A percentile compares a stretch with the other conserved stretches of the same genome.
Evolutionary conservation across 139 green algal species (phyloP).

Genomic region (Chlorella sp.): DNA sequence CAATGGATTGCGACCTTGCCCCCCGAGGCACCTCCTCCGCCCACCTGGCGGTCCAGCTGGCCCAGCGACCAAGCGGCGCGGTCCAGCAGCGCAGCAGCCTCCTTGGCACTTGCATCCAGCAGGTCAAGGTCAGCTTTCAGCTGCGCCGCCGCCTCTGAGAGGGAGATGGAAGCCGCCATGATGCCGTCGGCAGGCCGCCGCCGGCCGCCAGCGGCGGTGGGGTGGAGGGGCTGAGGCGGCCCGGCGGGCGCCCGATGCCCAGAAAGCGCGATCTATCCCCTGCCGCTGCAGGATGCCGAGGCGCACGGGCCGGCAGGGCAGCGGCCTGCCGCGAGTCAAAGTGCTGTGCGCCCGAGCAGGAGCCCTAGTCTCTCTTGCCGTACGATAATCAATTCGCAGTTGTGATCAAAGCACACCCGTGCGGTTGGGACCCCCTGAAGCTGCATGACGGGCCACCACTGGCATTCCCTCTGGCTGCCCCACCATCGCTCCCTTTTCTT

Average conservation of each 20-base stretch:
- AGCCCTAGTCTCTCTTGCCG: no score
- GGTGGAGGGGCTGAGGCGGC: no score
- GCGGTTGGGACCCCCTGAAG: no score
- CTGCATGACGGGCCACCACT: not conserved
- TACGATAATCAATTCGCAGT: no score
- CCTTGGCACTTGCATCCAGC: not conserved
- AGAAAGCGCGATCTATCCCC: not conserved
- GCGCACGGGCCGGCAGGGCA: not conserved
- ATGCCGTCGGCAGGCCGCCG: not conserved
- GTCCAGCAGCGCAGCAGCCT: conserved; percentile 11
- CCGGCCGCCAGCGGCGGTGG: not conserved
- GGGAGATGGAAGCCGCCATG: not conserved
- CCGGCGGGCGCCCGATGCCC: no score
- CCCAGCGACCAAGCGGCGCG: conserved; percentile 10
- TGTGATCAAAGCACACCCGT: not conserved
- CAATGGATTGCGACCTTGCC: no score
- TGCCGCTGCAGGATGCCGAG: not conserved
- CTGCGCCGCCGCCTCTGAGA: not conserved
- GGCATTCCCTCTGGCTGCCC: not conserved
- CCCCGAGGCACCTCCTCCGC: no score
- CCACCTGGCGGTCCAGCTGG: conserved; percentile 10
- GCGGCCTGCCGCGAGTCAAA: not conserved
- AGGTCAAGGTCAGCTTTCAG: conserved; percentile 5
- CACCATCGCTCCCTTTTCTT: no score
- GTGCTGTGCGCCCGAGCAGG: not conserved